These are phyloP conservation scores for Schizothecium vesticola DNA, from an alignment of 495 filamentous ascomycete species.

Conservation along the genomic window DNA sequence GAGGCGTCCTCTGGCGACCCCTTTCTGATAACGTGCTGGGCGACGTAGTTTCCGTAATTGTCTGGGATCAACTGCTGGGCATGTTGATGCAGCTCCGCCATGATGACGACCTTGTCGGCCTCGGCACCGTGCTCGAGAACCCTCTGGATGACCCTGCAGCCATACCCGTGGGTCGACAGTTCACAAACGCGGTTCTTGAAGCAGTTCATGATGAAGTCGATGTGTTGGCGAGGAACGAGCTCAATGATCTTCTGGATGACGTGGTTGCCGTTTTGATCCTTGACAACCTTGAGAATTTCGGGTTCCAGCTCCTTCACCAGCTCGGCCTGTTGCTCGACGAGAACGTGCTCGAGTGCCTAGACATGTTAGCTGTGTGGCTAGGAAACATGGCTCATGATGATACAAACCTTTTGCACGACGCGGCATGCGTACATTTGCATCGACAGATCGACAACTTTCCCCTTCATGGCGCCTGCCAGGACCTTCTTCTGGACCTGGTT, in stretches of 20 bases:
- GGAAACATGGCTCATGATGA: background rate
- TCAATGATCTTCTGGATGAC: constrained; percentile 96
- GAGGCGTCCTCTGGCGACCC: constrained; percentile 71
- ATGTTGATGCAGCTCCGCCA: constrained; percentile 73
- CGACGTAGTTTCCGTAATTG: constrained; percentile 95
- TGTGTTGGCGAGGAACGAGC: constrained; percentile 71
- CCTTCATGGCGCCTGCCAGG: constrained; percentile 80
- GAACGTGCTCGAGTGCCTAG: constrained; percentile 84
- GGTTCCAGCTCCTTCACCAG: constrained; percentile 78
- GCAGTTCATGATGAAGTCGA: constrained; percentile 83
- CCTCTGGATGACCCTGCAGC: constrained; percentile 89
- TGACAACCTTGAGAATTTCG: constrained; percentile 75
- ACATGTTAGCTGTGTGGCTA: constrained; percentile 12
- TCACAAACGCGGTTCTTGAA: constrained; percentile 74
- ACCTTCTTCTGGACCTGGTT: constrained; percentile 89
- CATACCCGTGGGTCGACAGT: constrained; percentile 77
- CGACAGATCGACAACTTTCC: constrained; percentile 71
- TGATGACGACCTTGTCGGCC: constrained; percentile 60
- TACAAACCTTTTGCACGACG: constrained; percentile 81
- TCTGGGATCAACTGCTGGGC: constrained; percentile 71
- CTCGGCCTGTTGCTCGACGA: constrained; percentile 81
- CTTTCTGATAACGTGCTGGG: constrained; percentile 85
- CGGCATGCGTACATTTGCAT: constrained; percentile 92
- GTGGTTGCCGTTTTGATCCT: constrained; percentile 92
- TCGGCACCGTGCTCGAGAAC: constrained; percentile 83